phyloP scores from a whole-genome alignment of 768 basidiomycete genomes.

The Lentinula aciculospora region DNA sequence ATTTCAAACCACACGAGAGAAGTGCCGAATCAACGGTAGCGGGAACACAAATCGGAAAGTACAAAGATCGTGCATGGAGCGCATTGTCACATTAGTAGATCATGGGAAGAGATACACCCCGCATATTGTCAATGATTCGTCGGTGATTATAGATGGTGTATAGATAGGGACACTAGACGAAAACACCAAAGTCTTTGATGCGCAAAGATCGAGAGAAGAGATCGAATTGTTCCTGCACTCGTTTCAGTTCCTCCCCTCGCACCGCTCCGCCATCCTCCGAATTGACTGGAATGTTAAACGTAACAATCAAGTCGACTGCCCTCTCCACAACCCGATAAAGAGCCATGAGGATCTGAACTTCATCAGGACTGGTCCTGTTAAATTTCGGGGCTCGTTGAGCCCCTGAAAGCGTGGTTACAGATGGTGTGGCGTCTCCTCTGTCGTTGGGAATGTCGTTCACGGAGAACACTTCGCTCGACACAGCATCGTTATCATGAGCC shows the following conservation, averaged over 20 bases:
- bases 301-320: slow-evolving; percentile 76
- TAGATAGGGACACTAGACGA: slow-evolving; percentile 36
- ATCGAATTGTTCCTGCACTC: slow-evolving; percentile 44
- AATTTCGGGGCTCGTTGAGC: slow-evolving; percentile 75
- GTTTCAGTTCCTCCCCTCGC: slow-evolving; percentile 26
- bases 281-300: slow-evolving; percentile 71
- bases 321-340: slow-evolving; percentile 74
- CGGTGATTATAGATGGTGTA: neutral
- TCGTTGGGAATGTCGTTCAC: slow-evolving; percentile 34
- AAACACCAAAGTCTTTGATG: slow-evolving; percentile 67
- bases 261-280: slow-evolving; percentile 41
- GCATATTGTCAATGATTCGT: neutral
- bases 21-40: neutral
- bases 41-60: too few relatives aligned
- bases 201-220: slow-evolving; percentile 50
- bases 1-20: neutral
- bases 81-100: neutral
- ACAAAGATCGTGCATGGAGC: too few relatives aligned
- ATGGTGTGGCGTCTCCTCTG: slow-evolving; percentile 45
- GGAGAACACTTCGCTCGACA: slow-evolving; percentile 37
- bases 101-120: neutral
- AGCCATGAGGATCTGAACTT: slow-evolving; percentile 73
- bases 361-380: slow-evolving; percentile 52
- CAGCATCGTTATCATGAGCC: slow-evolving; percentile 85
- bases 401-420: slow-evolving; percentile 61